Percentiles rank a stretch among this genome's conserved stretches.
Conservation (phyloP, 2,329 filamentous ascomycete species). For the Diplodia intermedia region DNA sequence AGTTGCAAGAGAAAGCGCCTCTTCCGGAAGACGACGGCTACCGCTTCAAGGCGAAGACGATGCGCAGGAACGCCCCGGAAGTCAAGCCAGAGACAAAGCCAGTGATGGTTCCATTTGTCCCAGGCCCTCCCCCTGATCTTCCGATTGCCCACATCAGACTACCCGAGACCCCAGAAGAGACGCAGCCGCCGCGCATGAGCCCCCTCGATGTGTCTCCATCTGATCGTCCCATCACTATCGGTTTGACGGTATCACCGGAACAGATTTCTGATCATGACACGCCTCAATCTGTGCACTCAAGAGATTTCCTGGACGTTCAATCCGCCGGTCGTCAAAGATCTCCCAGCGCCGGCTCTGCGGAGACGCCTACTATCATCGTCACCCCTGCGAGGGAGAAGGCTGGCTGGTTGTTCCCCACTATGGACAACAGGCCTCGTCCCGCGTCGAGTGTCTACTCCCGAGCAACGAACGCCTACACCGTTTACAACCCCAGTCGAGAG, state of each 20-base stretch:
- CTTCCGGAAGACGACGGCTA: conserved; percentile 23
- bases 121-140: conserved; percentile 18
- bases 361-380: conserved; percentile 60
- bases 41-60: conserved; percentile 36
- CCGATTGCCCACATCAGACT: conserved; percentile 11
- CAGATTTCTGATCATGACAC: conserved; percentile 48
- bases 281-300: conserved; percentile 7
- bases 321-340: conserved; percentile 47
- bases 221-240: conserved; percentile 75
- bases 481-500: conserved; percentile 40
- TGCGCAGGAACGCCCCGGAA: conserved; percentile 34
- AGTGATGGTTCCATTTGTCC: conserved; percentile 20
- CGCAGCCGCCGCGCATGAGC: conserved; percentile 14
- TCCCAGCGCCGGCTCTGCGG: conserved; percentile 45
- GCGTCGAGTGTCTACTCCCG: conserved; percentile 70
- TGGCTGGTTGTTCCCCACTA: conserved; percentile 60
- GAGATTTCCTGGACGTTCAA: conserved; percentile 31
- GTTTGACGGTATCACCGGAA: conserved; percentile 69
- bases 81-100: conserved; percentile 3
- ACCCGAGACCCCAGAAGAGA: conserved; percentile 5
- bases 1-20: conserved; percentile 19
- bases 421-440: conserved; percentile 59
- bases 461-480: conserved; percentile 50
- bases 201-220: conserved; percentile 67
- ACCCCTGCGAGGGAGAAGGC: conserved; percentile 60